Percentiles rank a stretch among this genome's conserved stretches.
Conservation (phyloP, 2,329 filamentous ascomycete genomes). For the Metarhizium guizhouense region DNA sequence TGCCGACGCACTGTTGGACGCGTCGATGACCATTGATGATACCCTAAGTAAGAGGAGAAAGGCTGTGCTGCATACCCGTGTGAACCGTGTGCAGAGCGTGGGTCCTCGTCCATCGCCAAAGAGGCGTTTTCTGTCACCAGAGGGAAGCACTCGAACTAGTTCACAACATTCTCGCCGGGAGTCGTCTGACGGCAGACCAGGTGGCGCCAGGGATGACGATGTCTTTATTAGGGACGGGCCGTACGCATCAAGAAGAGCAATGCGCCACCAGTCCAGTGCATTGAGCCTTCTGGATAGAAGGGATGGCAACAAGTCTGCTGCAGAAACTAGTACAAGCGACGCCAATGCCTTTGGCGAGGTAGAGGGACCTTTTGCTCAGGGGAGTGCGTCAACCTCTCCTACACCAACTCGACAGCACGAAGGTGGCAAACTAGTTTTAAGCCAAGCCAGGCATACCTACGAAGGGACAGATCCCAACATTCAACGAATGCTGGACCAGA, state of each 20-base stretch:
- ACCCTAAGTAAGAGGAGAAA: slow-evolving; percentile 45
- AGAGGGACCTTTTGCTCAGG: slow-evolving; percentile 43
- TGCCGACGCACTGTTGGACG: slow-evolving; percentile 82
- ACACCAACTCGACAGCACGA: slow-evolving; percentile 15
- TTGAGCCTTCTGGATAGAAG: slow-evolving; percentile 50
- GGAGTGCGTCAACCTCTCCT: slow-evolving; percentile 11
- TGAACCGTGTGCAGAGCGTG: slow-evolving; percentile 30
- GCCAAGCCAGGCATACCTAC: slow-evolving; percentile 67
- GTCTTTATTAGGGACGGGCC: slow-evolving; percentile 29
- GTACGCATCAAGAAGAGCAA: slow-evolving; percentile 33
- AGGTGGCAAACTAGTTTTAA: slow-evolving; percentile 26
- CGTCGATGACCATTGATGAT: slow-evolving; percentile 78
- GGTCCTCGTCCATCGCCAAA: slow-evolving; percentile 18
- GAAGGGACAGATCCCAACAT: slow-evolving; percentile 66
- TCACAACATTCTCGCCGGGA: slow-evolving; percentile 29
- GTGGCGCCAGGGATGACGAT: slow-evolving; percentile 22
- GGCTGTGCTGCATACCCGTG: slow-evolving; percentile 42
- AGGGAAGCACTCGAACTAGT: slow-evolving; percentile 18
- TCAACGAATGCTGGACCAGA: slow-evolving; percentile 67
- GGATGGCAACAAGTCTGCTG: slow-evolving; percentile 47
- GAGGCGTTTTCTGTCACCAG: slow-evolving; percentile 22
- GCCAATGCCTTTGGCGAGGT: slow-evolving; percentile 52
- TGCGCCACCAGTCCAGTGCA: slow-evolving; percentile 51
- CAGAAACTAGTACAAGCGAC: slow-evolving; percentile 51
- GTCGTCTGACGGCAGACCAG: slow-evolving; percentile 21